Evolutionary conservation across 2,329 filamentous ascomycete species (phyloP), one percentile per base, ranked within the genome.

Genomic region (Aureobasidium mangrovei): DNA sequence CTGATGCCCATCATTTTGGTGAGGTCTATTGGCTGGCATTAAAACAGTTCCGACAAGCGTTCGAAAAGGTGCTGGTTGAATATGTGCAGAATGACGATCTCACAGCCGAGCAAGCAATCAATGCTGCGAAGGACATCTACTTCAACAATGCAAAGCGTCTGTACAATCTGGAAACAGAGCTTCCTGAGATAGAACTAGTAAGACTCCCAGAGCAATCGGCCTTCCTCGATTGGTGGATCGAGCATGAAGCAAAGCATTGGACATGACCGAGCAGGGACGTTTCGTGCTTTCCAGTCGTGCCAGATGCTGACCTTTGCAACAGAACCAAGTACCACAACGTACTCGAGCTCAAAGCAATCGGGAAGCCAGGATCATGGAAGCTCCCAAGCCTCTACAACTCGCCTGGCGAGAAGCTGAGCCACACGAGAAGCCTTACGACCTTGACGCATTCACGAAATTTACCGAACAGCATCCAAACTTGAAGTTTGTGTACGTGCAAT

Each of bases 61-160:
- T 93, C 35, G 78, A 86, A 59, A 80, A 77, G 79, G 75, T 89
- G 0, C 71, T 93, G 2, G 72, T 77, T 4, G 82, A 86, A 12
- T 85, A 85, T 57, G 79, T 91, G 1, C 68, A 75, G n/a, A 77
- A 79, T 24, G 78, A 77, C 0, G 82, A 85, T 57, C 69, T 89
- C 36, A 80, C 75, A 1, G 72, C 79, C 58, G 61, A 70, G 5
- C 80, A 88, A 62, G 86, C 86, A 0, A 77, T 83, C 6, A 69
- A 77, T 28, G 74, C 86, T 3, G 82, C 82, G 0, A 78, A 80
- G 46, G 81, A 85, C 54, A 77, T 93, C 0, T 70, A 93, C 7
- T 93, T 91, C 71, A 76, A 81, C 58, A 94, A 90, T 60, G 81
- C 88, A 0, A 91, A 91, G 63, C 70, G 74, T n/a, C 71, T 93